Evolutionary conservation across 208 protist genomes (phyloP), one percentile per base, ranked within the genome.

Genomic region (Crithidia bombi): DNA sequence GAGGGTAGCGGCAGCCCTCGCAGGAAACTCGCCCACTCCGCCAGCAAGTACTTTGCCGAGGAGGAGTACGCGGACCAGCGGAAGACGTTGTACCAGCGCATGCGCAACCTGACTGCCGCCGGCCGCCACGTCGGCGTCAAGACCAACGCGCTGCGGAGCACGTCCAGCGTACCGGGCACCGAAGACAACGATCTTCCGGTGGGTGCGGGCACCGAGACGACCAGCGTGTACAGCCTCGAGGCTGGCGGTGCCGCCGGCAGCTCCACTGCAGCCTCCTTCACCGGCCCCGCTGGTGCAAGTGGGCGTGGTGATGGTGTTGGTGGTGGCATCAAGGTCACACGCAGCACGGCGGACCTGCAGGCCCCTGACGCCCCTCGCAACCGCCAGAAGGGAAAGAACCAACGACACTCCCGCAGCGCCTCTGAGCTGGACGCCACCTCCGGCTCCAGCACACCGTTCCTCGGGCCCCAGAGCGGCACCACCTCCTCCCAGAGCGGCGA

Each of bases 71-170:
- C 36, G 32, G 50, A 64, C 38, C 35, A 44, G 52, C 21, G 47
- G 5, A 64, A 43, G 59, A 69, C 67, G 12, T 28, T 75, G 28
- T 28, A 58, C 4, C 38, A 78, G n/a, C 79, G 72, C 49, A 65
- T 81, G 75, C 74, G 77, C 10, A 33, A 51, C 36, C 65, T 46
- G 47, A 84, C 70, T 15, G 66, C 78, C 25, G 57, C 67, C 12
- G 78, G 82, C 14, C 70, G 66, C 26, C 62, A 78, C 66, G 65
- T 79, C 44, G 82, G 82, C 46, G 79, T 83, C 39, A 67, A 65
- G 36, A 43, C 41, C 5, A 55, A 41, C 6, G 62, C 43, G 21
- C 49, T 81, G 58, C 73, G 67, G 35, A 54, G 52, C 52, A 28
- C 36, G 39, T 39, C 61, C 0, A 12, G 28, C 28, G 55, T 58